These are phyloP conservation scores for Salix brachista DNA, from an alignment of 345 rosid species.

Conservation along the genomic window DNA sequence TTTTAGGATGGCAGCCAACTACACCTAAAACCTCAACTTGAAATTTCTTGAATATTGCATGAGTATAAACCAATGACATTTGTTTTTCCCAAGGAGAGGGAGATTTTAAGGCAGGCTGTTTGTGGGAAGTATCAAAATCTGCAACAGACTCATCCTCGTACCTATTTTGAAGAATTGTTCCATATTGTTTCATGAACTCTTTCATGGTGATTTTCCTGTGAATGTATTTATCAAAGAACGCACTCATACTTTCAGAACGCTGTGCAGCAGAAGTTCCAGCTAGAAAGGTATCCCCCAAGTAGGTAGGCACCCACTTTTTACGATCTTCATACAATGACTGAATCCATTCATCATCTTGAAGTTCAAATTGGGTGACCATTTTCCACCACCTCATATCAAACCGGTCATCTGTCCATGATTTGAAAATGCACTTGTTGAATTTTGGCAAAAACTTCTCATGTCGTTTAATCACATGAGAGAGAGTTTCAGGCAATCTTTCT, in stretches of 20 bases:
- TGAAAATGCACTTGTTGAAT: constrained; percentile 22
- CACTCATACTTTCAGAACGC: constrained; percentile 26
- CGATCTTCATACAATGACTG: constrained; percentile 23
- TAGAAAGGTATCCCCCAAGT: constrained; percentile 18
- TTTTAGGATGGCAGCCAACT: constrained; percentile 29
- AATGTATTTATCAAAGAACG: constrained; percentile 25
- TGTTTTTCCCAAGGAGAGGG: constrained; percentile 30
- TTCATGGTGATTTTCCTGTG: constrained; percentile 22
- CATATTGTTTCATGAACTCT: constrained; percentile 30
- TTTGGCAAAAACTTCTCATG: constrained; percentile 20
- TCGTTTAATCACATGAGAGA: constrained; percentile 19
- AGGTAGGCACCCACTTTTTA: constrained; percentile 28
- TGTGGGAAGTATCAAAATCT: constrained; percentile 26
- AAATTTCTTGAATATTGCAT: constrained; percentile 27
- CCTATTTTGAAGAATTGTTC: constrained; percentile 19
- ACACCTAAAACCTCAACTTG: constrained; percentile 28
- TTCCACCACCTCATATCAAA: constrained; percentile 31
- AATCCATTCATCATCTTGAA: constrained; percentile 21
- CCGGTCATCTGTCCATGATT: constrained; percentile 27
- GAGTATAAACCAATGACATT: constrained; percentile 25
- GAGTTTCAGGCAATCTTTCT: constrained; percentile 23
- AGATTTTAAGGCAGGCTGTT: constrained; percentile 25
- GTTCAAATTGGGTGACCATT: constrained; percentile 23
- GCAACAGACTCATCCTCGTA: constrained; percentile 25
- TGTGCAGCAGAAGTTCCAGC: constrained; percentile 23